Percentiles rank a stretch among this genome's conserved stretches.
Evolutionary conservation across 2,329 filamentous ascomycete species (phyloP).

Genomic region (Bipolaris bicolor): DNA sequence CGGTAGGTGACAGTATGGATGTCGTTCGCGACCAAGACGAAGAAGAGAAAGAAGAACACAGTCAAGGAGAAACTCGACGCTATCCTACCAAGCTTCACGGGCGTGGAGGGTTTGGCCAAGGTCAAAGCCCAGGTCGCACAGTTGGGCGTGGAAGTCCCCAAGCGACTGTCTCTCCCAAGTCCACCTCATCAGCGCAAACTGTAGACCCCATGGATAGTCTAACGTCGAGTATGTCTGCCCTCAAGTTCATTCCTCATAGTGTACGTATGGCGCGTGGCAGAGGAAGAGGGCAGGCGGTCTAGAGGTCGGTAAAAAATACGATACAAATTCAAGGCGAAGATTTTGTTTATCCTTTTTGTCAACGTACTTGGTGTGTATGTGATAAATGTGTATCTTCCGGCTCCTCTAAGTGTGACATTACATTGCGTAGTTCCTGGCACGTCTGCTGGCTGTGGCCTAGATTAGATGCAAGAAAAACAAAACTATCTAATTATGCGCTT

Average conservation of each 20-base stretch:
- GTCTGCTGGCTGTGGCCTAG: slow-evolving; percentile 1
- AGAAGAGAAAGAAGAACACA: slow-evolving; percentile 12
- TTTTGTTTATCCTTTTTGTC: background rate
- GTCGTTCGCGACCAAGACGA: slow-evolving; percentile 26
- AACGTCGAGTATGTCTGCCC: slow-evolving; percentile 70
- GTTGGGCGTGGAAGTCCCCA: slow-evolving; percentile 8
- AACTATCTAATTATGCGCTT: background rate
- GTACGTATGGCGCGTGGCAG: slow-evolving; percentile 31
- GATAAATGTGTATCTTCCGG: background rate
- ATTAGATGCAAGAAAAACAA: slow-evolving; percentile 2
- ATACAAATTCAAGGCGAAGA: background rate
- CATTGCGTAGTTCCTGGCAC: slow-evolving; percentile 7
- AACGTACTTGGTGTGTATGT: background rate
- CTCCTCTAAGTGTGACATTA: background rate
- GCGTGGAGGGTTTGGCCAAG: slow-evolving; percentile 39
- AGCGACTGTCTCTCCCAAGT: slow-evolving; percentile 6
- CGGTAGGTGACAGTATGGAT: slow-evolving; percentile 32
- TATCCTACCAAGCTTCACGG: slow-evolving; percentile 35
- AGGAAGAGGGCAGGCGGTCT: slow-evolving; percentile 21
- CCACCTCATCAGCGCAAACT: slow-evolving; percentile 2
- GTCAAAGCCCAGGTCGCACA: slow-evolving; percentile 24
- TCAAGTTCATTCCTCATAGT: slow-evolving; percentile 70
- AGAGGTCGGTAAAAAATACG: background rate
- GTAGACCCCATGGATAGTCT: slow-evolving; percentile 68
- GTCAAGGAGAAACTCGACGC: slow-evolving; percentile 19